Base-by-base conservation (phyloP, 805 yeast genomes). In the Yamadazyma scolyti region DNA sequence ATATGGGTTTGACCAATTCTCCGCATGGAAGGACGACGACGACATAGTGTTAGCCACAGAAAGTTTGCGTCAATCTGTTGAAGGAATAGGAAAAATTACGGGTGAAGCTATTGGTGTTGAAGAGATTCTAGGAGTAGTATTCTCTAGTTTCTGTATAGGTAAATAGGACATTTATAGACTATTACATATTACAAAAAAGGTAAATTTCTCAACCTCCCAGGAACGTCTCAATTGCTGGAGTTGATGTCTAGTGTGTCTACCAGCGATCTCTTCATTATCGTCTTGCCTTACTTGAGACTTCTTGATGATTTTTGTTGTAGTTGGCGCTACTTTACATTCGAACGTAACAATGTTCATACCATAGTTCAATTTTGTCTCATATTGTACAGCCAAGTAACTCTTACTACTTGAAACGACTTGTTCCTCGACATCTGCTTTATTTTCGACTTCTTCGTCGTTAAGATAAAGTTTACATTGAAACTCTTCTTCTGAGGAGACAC, bases 71-170 rank as follows among this genome's bases (percentile, higher is more conserved):
- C 71, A 71, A 29, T 78, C 96, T 1, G 77, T 82, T 12, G 87
- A 82, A 9, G 96, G 96, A 0, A 82, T 93, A 22, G 97, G 97
- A 0, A 84, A 80, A 48, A 83, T 93, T 16, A 89, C 97, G 0
- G 98, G 97, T 1, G 83, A 84, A 23, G 74, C 86, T 0, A 77
- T 90, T 9, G 95, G 95, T 0, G 71, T 89, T 0, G 97, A 93
- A 45, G 97, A 93, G 49, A 78, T 93, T 1, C 62, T 93, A 4
- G 96, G 93, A 1, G 90, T 85, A 1, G 93, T 93, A 0, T 93
- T 93, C 50, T 79, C 95, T 2, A 82, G 78, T 39, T 93, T 93
- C 53, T 93, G 98, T 56, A 87, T 93, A 14, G 98, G 98, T 0
- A 90, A 90, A 55, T 90, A 61, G 43, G n/a, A 8, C 12, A 22